These are phyloP conservation scores for Seiridium unicorne DNA, from an alignment of 2,329 filamentous ascomycete genomes.

Conservation along the genomic window DNA sequence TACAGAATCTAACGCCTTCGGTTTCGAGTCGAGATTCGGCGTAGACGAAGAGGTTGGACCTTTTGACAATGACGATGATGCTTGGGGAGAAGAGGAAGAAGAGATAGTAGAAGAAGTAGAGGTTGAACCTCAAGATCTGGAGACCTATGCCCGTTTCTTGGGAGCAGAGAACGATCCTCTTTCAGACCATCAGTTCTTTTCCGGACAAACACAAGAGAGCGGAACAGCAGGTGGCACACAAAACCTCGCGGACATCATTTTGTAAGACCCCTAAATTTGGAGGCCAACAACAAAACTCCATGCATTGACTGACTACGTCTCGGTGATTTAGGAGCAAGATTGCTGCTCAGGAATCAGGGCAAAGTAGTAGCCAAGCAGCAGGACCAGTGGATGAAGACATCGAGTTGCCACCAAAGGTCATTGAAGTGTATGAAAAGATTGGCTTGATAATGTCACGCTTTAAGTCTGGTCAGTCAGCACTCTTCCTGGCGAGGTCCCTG, in stretches of 20 bases:
- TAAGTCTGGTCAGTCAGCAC: slow-evolving; percentile 55
- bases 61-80: slow-evolving; percentile 50
- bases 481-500: too few relatives aligned
- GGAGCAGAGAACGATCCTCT: slow-evolving; percentile 70
- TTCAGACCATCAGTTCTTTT: slow-evolving; percentile 59
- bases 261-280: slow-evolving; percentile 32
- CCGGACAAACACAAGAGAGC: slow-evolving; percentile 39
- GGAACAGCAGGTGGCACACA: slow-evolving; percentile 55
- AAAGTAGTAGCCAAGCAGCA: slow-evolving; percentile 47
- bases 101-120: slow-evolving; percentile 72
- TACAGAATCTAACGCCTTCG: slow-evolving; percentile 64
- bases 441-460: slow-evolving; percentile 87
- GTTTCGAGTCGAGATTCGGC: slow-evolving; percentile 74
- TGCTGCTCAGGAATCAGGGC: slow-evolving; percentile 78
- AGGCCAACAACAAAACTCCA: too few relatives aligned
- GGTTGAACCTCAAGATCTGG: slow-evolving; percentile 84
- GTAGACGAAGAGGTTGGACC: slow-evolving; percentile 49
- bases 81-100: slow-evolving; percentile 70
- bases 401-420: slow-evolving; percentile 84
- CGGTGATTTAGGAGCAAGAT: slow-evolving; percentile 65
- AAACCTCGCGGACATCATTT: slow-evolving; percentile 88
- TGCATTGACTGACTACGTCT: too few relatives aligned
- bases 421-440: slow-evolving; percentile 93
- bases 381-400: slow-evolving; percentile 72
- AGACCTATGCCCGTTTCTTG: slow-evolving; percentile 88